Conservation (phyloP, 345 rosid genomes). For the Pugionium dolabratum region DNA sequence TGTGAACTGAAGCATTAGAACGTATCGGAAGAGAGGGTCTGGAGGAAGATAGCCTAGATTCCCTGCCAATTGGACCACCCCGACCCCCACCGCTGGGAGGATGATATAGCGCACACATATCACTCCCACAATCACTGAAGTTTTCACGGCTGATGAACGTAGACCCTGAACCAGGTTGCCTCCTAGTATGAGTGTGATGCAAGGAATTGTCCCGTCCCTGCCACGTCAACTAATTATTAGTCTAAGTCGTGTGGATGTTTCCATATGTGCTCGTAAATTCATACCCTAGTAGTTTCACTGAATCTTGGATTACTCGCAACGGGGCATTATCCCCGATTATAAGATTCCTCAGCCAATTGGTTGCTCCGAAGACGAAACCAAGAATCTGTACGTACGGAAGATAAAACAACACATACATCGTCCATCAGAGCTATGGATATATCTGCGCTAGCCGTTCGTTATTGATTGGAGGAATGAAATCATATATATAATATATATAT, state of each 20-base stretch:
- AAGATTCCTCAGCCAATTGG: constrained; percentile 65
- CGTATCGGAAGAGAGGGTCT: constrained; percentile 70
- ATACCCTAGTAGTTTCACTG: constrained; percentile 80
- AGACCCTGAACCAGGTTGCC: constrained; percentile 90
- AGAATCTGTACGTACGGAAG: constrained; percentile 53
- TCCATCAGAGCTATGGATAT: neutral
- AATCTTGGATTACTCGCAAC: constrained; percentile 73
- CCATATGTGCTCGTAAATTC: constrained; percentile 3
- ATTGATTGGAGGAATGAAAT: constrained; percentile 1
- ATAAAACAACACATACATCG: neutral
- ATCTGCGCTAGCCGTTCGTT: neutral
- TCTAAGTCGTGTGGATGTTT: neutral
- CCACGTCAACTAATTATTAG: constrained; percentile 31
- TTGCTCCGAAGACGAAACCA: constrained; percentile 80
- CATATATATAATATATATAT: too few species aligned
- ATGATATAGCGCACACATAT: constrained; percentile 59
- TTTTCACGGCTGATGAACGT: constrained; percentile 60
- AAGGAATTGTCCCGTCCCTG: constrained; percentile 90
- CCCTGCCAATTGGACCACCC: constrained; percentile 68
- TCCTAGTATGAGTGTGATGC: constrained; percentile 85
- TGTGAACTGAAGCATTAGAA: constrained; percentile 81
- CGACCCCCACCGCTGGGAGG: constrained; percentile 65
- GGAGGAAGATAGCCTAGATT: constrained; percentile 73
- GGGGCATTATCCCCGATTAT: constrained; percentile 77
- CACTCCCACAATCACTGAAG: constrained; percentile 56